A percentile compares a stretch with the other conserved stretches of the same genome.
These are phyloP conservation scores for Claviceps spartinae DNA, from an alignment of 2,329 filamentous ascomycete species.

Conservation along the genomic window DNA sequence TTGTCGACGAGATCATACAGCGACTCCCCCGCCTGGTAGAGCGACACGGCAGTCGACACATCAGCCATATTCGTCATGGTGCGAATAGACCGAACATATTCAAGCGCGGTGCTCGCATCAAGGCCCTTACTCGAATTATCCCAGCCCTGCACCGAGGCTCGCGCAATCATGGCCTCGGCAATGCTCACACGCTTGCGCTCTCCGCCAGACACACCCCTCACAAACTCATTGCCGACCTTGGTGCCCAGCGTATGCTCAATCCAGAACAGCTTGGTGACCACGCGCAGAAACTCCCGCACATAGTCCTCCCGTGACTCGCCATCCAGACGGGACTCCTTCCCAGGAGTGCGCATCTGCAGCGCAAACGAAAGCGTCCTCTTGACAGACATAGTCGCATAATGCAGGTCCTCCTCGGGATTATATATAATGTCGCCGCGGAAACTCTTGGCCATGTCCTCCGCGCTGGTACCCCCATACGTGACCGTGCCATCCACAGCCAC, in stretches of 20 bases:
- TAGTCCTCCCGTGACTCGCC: slow-evolving; percentile 45
- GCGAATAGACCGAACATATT: slow-evolving; percentile 51
- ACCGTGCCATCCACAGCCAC: slow-evolving; percentile 51
- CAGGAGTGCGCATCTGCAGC: slow-evolving; percentile 47
- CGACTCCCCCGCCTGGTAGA: slow-evolving; percentile 56
- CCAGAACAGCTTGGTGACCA: slow-evolving; percentile 58
- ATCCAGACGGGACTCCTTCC: slow-evolving; percentile 33
- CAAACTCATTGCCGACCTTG: slow-evolving; percentile 53
- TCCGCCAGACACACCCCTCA: slow-evolving; percentile 49
- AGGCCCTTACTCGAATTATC: slow-evolving; percentile 62
- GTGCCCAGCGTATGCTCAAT: slow-evolving; percentile 58
- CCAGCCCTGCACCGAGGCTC: slow-evolving; percentile 55
- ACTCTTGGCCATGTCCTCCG: slow-evolving; percentile 32
- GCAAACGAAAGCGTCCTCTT: slow-evolving; percentile 55
- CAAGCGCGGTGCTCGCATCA: slow-evolving; percentile 59
- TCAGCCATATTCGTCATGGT: slow-evolving; percentile 59
- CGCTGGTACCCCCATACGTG: slow-evolving; percentile 40
- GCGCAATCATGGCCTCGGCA: slow-evolving; percentile 48
- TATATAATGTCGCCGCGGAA: slow-evolving; percentile 51
- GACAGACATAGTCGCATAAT: slow-evolving; percentile 57
- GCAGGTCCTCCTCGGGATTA: slow-evolving; percentile 55
- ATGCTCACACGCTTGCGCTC: slow-evolving; percentile 65
- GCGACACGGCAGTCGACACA: slow-evolving; percentile 55
- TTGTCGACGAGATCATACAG: slow-evolving; percentile 61
- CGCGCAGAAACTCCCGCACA: slow-evolving; percentile 38